phyloP scores from a whole-genome alignment of 1,284 basidiomycete species.

The Vanrija sp. region DNA sequence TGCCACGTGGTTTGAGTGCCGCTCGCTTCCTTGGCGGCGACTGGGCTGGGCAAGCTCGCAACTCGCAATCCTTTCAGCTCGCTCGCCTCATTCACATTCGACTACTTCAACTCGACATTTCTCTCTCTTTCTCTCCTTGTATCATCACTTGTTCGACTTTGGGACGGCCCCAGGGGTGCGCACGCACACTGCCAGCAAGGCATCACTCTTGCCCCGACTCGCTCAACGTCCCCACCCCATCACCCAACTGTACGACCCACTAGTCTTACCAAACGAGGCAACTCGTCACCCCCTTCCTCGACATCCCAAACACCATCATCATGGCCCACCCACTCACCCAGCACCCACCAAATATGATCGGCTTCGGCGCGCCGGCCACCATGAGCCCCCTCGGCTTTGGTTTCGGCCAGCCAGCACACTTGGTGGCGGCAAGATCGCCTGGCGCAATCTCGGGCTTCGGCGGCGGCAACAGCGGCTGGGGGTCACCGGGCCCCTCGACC shows the following conservation, averaged over 20 bases:
- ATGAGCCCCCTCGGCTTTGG: conserved; percentile 39
- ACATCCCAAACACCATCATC: not conserved
- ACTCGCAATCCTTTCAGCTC: too few relatives aligned
- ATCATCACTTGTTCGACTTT: too few relatives aligned
- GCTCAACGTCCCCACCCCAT: not conserved
- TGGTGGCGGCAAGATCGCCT: conserved; percentile 1
- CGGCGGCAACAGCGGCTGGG: not conserved
- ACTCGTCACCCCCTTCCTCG: not conserved
- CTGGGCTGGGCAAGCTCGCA: too few relatives aligned
- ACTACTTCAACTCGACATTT: too few relatives aligned
- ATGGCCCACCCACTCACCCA: conserved; percentile 46
- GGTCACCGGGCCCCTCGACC: not conserved
- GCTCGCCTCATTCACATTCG: too few relatives aligned
- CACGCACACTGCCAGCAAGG: not conserved
- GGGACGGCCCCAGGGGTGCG: too few relatives aligned
- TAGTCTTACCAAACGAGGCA: not conserved
- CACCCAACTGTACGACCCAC: not conserved
- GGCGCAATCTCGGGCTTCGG: too few relatives aligned
- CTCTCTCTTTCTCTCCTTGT: too few relatives aligned
- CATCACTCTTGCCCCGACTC: not conserved
- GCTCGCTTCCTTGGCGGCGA: too few relatives aligned
- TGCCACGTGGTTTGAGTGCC: too few relatives aligned
- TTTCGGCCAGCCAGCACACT: conserved; percentile 27
- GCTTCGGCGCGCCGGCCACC: conserved; percentile 36
- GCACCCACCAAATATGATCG: conserved; percentile 38